Percentiles rank a stretch among this genome's conserved stretches.
phyloP scores from a whole-genome alignment of 805 yeast species.

The Teunomyces stri region DNA sequence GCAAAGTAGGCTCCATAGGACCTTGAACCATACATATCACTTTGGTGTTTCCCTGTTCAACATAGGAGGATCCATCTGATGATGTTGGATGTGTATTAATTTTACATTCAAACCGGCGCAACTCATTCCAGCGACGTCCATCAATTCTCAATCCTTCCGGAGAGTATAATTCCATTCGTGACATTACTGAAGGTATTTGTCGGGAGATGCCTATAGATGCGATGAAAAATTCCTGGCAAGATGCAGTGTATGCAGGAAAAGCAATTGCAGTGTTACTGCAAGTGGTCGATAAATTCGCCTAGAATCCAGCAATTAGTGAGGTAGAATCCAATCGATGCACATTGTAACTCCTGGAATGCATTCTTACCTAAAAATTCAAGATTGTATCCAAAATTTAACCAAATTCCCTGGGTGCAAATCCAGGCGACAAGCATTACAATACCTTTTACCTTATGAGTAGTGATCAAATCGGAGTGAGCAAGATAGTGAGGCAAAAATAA shows the following conservation, averaged over 20 bases:
- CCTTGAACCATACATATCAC: slow-evolving; percentile 84
- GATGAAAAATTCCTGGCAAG: slow-evolving; percentile 1
- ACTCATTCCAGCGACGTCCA: slow-evolving; percentile 94
- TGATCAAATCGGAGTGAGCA: slow-evolving; percentile 38
- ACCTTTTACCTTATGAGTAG: slow-evolving; percentile 33
- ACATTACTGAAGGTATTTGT: not conserved
- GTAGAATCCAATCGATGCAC: slow-evolving; percentile 58
- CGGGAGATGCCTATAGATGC: not conserved
- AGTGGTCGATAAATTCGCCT: slow-evolving; percentile 48
- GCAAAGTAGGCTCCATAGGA: slow-evolving; percentile 75
- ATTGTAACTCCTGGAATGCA: slow-evolving; percentile 59
- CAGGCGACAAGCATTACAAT: slow-evolving; percentile 49
- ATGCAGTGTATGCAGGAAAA: too few species aligned
- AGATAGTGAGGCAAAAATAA: slow-evolving; percentile 77
- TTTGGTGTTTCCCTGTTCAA: slow-evolving; percentile 90
- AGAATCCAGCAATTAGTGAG: slow-evolving; percentile 59
- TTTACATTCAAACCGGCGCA: slow-evolving; percentile 75
- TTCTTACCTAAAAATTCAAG: slow-evolving; percentile 76
- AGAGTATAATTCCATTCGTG: slow-evolving; percentile 76
- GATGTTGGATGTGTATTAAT: slow-evolving; percentile 86
- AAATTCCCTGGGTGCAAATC: slow-evolving; percentile 67
- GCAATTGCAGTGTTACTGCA: not conserved
- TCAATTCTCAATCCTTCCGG: slow-evolving; percentile 94
- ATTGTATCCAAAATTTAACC: slow-evolving; percentile 77
- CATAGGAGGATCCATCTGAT: slow-evolving; percentile 88